Base-by-base conservation (phyloP, 2,329 filamentous ascomycete species). In the Exophiala calicioides region DNA sequence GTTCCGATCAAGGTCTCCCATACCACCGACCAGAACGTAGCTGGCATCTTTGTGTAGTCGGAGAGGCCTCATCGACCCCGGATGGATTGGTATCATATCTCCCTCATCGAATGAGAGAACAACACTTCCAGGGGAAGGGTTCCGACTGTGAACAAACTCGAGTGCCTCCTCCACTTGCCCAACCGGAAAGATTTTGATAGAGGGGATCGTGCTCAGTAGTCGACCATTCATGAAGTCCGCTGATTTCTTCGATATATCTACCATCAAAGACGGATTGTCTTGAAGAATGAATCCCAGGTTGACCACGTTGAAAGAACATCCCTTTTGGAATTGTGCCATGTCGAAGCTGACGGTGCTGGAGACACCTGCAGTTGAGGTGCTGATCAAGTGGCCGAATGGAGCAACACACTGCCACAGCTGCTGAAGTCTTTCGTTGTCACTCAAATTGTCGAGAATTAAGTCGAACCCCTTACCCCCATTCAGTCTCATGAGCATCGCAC, bases 401-500 rank as follows among this genome's bases (percentile, higher is more conserved):
- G 38, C 24, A 8, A 42, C 24, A 9, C 5, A 18, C 18, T 26
- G 5, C 36, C 36, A 39, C 15, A 39, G 23, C 12, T 39, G 9
- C 7, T n/a, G 8, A 21, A 39, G 20, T 10, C 12, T 16, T 21
- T 39, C 19, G 13, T n/a, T 21, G 12, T 39, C 8, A 7, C 21
- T 18, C 9, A 21, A 39, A 16, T 13, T 39, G 34, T 58, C 60
- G 20, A 60, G 37, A 3, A 66, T 52, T 1, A 66, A 20, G 44
- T 68, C 66, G 15, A 68, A 64, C 3, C 66, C 66, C 42, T 23
- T 4, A 58, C 60, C 7, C 53, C 42, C 0, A 64, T 68, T 1
- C 30, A 46, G 2, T 37, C 12, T 2, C 37, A 31, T 31, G 68
- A 68, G 7, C 15, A 15, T 33, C 10, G 30, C 16, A 33, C 10